These are phyloP conservation scores for Chalaropsis ovoidea DNA, from an alignment of 2,329 filamentous ascomycete genomes.

Conservation along the genomic window DNA sequence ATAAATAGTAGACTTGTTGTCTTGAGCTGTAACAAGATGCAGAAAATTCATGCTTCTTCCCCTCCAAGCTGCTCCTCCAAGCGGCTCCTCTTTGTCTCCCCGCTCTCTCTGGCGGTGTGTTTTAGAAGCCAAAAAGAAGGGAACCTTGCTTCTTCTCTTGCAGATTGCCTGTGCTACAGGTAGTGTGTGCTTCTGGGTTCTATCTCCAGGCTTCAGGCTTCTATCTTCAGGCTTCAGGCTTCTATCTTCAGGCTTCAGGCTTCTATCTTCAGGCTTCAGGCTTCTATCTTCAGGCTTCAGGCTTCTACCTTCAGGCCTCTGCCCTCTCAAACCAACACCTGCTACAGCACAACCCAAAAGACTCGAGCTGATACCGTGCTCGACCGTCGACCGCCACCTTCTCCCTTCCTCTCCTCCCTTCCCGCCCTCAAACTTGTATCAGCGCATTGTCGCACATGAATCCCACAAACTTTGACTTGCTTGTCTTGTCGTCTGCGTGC, in stretches of 20 bases:
- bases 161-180: neutral
- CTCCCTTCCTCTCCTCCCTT: neutral
- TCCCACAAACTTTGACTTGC: conserved; percentile 4
- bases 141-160: neutral
- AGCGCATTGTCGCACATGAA: conserved; percentile 7
- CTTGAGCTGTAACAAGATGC: conserved; percentile 12
- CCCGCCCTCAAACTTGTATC: conserved; percentile 4
- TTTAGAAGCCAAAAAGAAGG: conserved; percentile 9
- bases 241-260: no score
- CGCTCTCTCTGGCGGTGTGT: conserved; percentile 8
- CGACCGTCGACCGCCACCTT: no score
- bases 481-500: neutral
- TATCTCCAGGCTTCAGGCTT: no score
- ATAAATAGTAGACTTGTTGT: neutral
- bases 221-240: no score
- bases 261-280: no score
- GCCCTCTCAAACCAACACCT: no score
- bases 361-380: no score
- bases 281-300: no score
- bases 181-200: no score
- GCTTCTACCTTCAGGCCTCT: no score
- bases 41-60: neutral
- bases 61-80: neutral
- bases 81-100: neutral
- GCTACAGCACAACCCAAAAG: no score